phyloP scores from a whole-genome alignment of 129 eudicot genomes.

The Escallonia herrerae region DNA sequence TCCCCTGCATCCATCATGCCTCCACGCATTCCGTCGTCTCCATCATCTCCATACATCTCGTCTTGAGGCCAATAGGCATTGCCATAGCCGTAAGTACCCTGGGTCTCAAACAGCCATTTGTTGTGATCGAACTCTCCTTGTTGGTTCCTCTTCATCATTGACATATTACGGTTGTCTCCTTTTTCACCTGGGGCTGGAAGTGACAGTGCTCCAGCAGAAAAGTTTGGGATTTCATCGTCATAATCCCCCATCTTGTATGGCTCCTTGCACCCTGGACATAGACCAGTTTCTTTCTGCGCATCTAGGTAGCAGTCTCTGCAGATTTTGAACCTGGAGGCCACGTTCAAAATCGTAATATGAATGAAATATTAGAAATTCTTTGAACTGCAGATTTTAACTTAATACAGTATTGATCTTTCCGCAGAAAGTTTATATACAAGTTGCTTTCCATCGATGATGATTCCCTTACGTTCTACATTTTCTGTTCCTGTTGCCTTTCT shows the following conservation, averaged over 20 bases:
- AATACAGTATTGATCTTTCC: too few species aligned
- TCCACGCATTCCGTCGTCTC: constrained; percentile 23
- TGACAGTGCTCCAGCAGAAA: constrained; percentile 35
- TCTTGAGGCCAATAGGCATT: constrained; percentile 88
- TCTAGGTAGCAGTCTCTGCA: constrained; percentile 88
- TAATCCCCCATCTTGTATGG: constrained; percentile 47
- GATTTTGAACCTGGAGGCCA: constrained; percentile 54
- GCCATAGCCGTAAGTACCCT: constrained; percentile 87
- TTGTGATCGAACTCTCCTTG: constrained; percentile 77
- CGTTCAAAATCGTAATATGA: too few species aligned
- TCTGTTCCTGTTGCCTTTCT: too few species aligned
- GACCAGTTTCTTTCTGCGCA: constrained; percentile 60
- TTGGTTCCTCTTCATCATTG: constrained; percentile 63
- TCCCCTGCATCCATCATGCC: constrained; percentile 45
- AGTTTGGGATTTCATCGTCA: constrained; percentile 46
- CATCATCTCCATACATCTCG: constrained; percentile 34
- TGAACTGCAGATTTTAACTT: too few species aligned
- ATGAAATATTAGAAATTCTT: too few species aligned
- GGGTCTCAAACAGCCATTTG: constrained; percentile 79
- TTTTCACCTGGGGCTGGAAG: constrained; percentile 47
- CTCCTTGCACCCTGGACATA: constrained; percentile 90
- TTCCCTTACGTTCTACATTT: too few species aligned
- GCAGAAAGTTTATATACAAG: too few species aligned
- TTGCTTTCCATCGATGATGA: too few species aligned
- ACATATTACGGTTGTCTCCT: constrained; percentile 29